A percentile compares a stretch with the other conserved stretches of the same genome.
These are phyloP conservation scores for Lactifluus echinatus DNA, from an alignment of 768 basidiomycete species.

Conservation along the genomic window DNA sequence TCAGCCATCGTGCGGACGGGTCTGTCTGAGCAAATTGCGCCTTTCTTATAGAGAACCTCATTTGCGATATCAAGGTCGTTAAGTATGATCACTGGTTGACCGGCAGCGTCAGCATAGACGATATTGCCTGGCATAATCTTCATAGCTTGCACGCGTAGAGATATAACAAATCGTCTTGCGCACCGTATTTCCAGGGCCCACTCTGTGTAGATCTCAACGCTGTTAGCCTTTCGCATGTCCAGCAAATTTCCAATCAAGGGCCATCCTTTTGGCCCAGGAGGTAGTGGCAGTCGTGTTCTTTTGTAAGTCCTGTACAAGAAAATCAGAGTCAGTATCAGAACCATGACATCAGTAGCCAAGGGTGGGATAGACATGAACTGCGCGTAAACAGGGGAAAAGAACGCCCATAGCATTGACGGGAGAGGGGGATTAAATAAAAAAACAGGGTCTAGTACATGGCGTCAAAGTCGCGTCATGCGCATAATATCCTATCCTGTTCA, in stretches of 20 bases:
- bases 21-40: not conserved
- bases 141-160: not conserved
- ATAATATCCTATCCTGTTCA: too few relatives aligned
- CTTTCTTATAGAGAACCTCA: conserved; percentile 1
- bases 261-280: not conserved
- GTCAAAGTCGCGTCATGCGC: too few relatives aligned
- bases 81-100: not conserved
- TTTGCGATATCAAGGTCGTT: not conserved
- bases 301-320: not conserved
- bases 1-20: not conserved
- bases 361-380: not conserved
- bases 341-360: not conserved
- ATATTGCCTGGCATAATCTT: not conserved
- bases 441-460: not conserved
- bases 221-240: not conserved
- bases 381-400: not conserved
- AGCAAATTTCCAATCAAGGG: conserved; percentile 1
- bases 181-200: not conserved
- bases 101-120: not conserved
- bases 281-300: not conserved
- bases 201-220: not conserved
- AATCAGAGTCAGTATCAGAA: not conserved
- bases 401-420: not conserved
- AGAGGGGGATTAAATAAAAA: not conserved
- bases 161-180: not conserved